Evolutionary conservation across 2,329 filamentous ascomycete genomes (phyloP).

Genomic region (Cytospora paraplurivora): DNA sequence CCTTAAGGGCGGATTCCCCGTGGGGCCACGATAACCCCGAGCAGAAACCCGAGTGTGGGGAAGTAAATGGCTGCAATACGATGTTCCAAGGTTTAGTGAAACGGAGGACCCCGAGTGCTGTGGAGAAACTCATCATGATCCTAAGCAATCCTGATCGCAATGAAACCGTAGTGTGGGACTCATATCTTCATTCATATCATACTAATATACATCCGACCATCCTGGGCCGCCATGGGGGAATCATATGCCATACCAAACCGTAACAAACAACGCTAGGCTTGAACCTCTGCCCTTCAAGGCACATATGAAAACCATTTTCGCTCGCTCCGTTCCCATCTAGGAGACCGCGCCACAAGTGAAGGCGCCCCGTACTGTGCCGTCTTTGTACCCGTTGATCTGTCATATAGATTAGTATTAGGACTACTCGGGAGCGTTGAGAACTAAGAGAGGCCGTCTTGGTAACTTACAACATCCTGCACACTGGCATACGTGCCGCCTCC

Average conservation of each 20-base stretch:
- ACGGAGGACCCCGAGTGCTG: no score
- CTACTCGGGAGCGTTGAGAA: background rate
- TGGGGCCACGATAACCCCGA: no score
- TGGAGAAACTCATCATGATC: no score
- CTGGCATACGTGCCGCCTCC: conserved; percentile 36
- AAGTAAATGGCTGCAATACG: no score
- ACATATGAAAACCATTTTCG: background rate
- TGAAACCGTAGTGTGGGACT: no score
- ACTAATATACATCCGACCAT: conserved; percentile 4
- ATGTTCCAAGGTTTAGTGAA: no score
- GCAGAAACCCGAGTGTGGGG: no score
- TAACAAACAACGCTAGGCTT: conserved; percentile 2
- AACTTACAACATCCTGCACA: conserved; percentile 37
- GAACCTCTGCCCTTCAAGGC: background rate
- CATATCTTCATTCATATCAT: conserved; percentile 20
- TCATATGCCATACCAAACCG: background rate
- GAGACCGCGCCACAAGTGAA: conserved; percentile 26
- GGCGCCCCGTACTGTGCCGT: conserved; percentile 25
- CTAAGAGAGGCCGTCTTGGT: no score
- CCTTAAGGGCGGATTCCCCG: no score
- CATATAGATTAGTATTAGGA: conserved; percentile 5
- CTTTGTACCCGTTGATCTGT: conserved; percentile 27
- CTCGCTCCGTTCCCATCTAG: background rate
- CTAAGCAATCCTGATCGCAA: no score
- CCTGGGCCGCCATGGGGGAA: background rate